phyloP scores from a whole-genome alignment of 2,329 filamentous ascomycete species.

The Fusarium sororula region DNA sequence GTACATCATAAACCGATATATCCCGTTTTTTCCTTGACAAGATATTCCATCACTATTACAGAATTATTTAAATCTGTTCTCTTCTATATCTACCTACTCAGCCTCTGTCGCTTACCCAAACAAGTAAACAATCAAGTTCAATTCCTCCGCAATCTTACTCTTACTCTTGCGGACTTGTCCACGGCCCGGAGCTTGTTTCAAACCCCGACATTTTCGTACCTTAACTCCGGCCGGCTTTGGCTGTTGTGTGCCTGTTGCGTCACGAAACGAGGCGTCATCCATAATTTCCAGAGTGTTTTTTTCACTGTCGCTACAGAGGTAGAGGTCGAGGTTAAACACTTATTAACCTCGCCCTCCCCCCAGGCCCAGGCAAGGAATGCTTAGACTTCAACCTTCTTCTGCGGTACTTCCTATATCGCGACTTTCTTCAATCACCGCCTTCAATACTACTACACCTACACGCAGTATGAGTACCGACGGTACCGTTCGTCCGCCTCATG shows the following conservation, averaged over 20 bases:
- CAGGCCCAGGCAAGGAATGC: slow-evolving; percentile 52
- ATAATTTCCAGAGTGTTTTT: slow-evolving; percentile 30
- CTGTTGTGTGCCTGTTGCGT: slow-evolving; percentile 7
- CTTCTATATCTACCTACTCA: not conserved
- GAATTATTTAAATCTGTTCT: not conserved
- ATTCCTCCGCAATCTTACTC: slow-evolving; percentile 11
- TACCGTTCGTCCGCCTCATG: slow-evolving; percentile 37
- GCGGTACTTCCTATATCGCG: slow-evolving; percentile 54
- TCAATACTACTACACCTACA: slow-evolving; percentile 32
- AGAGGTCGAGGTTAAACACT: slow-evolving; percentile 32
- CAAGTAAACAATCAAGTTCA: slow-evolving; percentile 20
- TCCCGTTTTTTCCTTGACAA: slow-evolving; percentile 27
- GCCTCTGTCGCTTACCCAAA: slow-evolving; percentile 2
- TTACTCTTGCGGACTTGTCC: slow-evolving; percentile 25
- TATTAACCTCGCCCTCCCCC: slow-evolving; percentile 36
- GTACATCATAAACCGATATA: slow-evolving; percentile 40
- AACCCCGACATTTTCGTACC: slow-evolving; percentile 28
- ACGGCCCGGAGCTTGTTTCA: slow-evolving; percentile 32
- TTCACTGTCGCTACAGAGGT: slow-evolving; percentile 28
- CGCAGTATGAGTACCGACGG: slow-evolving; percentile 48
- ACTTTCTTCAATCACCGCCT: slow-evolving; percentile 46
- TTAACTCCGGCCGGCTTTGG: slow-evolving; percentile 38
- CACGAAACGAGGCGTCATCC: slow-evolving; percentile 39
- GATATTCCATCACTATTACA: not conserved
- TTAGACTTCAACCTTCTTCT: slow-evolving; percentile 53